Conservation (phyloP, 1,139 yeast species). For the Zygoascus hellenicus region DNA sequence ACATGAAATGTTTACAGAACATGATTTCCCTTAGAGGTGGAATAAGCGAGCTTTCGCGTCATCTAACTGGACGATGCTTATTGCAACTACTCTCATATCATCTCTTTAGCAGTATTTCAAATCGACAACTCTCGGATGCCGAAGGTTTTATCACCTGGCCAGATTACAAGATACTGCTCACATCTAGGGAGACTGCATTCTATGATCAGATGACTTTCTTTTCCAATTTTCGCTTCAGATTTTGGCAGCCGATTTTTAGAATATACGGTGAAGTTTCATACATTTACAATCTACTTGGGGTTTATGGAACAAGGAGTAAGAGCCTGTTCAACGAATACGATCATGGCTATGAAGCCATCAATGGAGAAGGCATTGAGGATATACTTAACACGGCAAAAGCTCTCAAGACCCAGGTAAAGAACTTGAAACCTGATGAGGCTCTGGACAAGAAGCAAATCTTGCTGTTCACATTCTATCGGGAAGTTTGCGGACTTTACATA, state of each 20-base stretch:
- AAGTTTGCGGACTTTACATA: not conserved
- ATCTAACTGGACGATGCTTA: slow-evolving; percentile 1
- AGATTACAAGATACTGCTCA: not conserved
- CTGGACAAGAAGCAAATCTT: not conserved
- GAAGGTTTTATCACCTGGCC: slow-evolving; percentile 1
- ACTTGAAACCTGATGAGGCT: not conserved
- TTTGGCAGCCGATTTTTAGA: slow-evolving; percentile 3
- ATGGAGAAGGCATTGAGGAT: not conserved
- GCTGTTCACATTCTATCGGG: not conserved
- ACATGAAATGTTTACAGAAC: slow-evolving; percentile 4
- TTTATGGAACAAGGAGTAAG: slow-evolving; percentile 1
- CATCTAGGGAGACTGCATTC: not conserved
- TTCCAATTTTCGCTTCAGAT: not conserved
- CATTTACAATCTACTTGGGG: slow-evolving; percentile 3
- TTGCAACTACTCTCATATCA: slow-evolving; percentile 4
- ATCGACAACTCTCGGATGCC: not conserved
- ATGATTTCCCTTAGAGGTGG: slow-evolving; percentile 8
- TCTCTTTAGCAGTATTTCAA: not conserved
- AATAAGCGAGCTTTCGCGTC: not conserved
- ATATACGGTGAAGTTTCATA: slow-evolving; percentile 2
- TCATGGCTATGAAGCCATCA: not conserved
- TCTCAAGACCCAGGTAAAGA: not conserved
- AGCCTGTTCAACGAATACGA: not conserved
- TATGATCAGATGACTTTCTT: slow-evolving; percentile 6
- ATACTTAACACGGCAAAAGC: not conserved